phyloP scores from a whole-genome alignment of 129 eudicot species.

The Helianthus tuberosus region DNA sequence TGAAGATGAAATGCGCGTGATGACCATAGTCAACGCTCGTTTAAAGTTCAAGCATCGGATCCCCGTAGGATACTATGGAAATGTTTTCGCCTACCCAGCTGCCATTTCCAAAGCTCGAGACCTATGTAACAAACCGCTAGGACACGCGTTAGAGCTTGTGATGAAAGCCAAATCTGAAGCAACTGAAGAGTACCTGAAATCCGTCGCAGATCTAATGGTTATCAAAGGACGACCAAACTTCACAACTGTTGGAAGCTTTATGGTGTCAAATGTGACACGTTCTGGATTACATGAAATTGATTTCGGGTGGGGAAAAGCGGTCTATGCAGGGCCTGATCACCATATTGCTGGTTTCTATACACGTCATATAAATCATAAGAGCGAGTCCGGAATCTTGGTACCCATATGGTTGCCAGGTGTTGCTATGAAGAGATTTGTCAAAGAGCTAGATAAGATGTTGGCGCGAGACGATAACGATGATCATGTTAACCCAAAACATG shows the following conservation, averaged over 20 bases:
- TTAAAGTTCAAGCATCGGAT: not conserved
- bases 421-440: conserved; percentile 8
- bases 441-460: conserved; percentile 6
- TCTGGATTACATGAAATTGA: conserved; percentile 31
- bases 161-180: not conserved
- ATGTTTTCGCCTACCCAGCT: not conserved
- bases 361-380: conserved; percentile 28
- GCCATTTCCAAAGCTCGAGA: conserved; percentile 2
- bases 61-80: conserved; percentile 8
- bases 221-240: conserved; percentile 29
- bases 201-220: conserved; percentile 5
- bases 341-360: conserved; percentile 26
- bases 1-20: conserved; percentile 5
- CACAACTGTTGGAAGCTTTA: conserved; percentile 6
- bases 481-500: not conserved
- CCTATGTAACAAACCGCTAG: conserved; percentile 4
- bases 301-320: conserved; percentile 59
- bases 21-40: not conserved
- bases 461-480: not conserved
- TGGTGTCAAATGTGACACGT: conserved; percentile 38
- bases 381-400: not conserved
- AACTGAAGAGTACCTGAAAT: conserved; percentile 4
- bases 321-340: conserved; percentile 31
- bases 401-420: not conserved
- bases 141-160: not conserved